A percentile compares a stretch with the other conserved stretches of the same genome.
These are phyloP conservation scores for Colletotrichum higginsianum DNA, from an alignment of 2,329 filamentous ascomycete genomes.

Conservation along the genomic window DNA sequence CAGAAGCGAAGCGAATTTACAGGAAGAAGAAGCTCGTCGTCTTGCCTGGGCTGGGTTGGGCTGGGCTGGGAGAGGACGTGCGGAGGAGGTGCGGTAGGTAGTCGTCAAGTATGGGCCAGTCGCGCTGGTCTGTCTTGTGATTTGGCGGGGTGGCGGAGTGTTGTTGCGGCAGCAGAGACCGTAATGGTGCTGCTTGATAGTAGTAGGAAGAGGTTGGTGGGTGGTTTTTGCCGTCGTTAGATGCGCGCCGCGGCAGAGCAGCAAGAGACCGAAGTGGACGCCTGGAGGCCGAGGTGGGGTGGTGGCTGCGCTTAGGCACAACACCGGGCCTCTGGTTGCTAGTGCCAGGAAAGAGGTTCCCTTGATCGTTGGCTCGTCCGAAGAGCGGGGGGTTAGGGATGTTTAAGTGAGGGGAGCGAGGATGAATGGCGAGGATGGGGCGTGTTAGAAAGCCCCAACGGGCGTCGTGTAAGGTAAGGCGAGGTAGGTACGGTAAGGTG, in stretches of 20 bases:
- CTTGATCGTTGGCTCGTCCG: slow-evolving; percentile 29
- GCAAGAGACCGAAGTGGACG: slow-evolving; percentile 26
- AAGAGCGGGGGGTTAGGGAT: slow-evolving; percentile 24
- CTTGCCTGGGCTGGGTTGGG: slow-evolving; percentile 3
- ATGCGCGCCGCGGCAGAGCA: slow-evolving; percentile 39
- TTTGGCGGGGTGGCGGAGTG: slow-evolving; percentile 38
- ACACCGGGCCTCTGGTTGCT: slow-evolving; percentile 40
- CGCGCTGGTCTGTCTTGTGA: slow-evolving; percentile 39
- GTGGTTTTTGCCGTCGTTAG: slow-evolving; percentile 39
- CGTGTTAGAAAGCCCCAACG: slow-evolving; percentile 13
- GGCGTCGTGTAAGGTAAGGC: slow-evolving; percentile 26
- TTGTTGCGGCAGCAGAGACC: slow-evolving; percentile 29
- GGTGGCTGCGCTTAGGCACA: slow-evolving; percentile 42
- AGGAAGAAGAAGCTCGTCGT: slow-evolving; percentile 12
- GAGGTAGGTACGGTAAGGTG: slow-evolving; percentile 27
- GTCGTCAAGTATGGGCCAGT: slow-evolving; percentile 21
- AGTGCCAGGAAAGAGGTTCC: slow-evolving; percentile 33
- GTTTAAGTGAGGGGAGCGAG: slow-evolving; percentile 15
- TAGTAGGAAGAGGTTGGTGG: slow-evolving; percentile 38
- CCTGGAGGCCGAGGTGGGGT: slow-evolving; percentile 39
- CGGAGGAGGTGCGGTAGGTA: slow-evolving; percentile 6
- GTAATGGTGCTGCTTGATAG: slow-evolving; percentile 19
- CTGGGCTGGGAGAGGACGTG: slow-evolving; percentile 23
- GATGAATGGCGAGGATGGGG: slow-evolving; percentile 31
- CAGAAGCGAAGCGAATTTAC: slow-evolving; percentile 29